Evolutionary conservation across 2,329 filamentous ascomycete species (phyloP).

Genomic region (Botryosphaeria dothidea): DNA sequence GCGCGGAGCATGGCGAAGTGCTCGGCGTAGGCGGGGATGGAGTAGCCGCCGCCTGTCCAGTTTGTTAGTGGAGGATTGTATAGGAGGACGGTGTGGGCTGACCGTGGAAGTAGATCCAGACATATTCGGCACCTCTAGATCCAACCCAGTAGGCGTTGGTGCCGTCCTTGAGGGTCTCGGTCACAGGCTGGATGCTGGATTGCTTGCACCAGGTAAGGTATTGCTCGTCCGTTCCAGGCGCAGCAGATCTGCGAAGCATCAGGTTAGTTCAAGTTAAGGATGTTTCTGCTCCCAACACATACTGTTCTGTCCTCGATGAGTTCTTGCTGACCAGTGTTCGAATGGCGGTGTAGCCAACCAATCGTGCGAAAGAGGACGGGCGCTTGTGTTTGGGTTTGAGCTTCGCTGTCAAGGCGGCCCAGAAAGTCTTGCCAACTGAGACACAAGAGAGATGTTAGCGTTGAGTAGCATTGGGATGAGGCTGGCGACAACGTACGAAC

Average conservation of each 20-base stretch:
- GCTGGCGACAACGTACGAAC: not conserved
- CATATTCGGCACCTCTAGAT: not conserved
- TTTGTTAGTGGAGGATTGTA: not conserved
- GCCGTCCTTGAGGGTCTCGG: conserved; percentile 15
- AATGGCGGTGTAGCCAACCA: not conserved
- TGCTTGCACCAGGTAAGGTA: conserved; percentile 9
- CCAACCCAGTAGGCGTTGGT: conserved; percentile 16
- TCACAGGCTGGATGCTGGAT: not conserved
- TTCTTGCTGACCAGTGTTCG: not conserved
- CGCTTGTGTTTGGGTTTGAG: not conserved
- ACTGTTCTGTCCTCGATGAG: conserved; percentile 1
- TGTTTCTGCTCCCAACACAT: not conserved
- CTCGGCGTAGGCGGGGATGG: not conserved
- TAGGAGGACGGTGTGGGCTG: not conserved
- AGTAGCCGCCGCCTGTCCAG: conserved; percentile 13
- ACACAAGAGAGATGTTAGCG: not conserved
- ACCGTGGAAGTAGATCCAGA: conserved; percentile 15
- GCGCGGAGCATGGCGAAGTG: conserved; percentile 9
- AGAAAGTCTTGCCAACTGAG: not conserved
- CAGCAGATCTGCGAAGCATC: not conserved
- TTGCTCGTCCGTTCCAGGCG: not conserved
- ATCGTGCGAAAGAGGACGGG: not conserved
- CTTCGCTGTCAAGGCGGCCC: not conserved
- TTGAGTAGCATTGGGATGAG: too few relatives aligned
- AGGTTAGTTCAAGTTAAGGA: not conserved